Conservation (phyloP, 2,329 filamentous ascomycete species). For the Aaosphaeria pasadenensis region DNA sequence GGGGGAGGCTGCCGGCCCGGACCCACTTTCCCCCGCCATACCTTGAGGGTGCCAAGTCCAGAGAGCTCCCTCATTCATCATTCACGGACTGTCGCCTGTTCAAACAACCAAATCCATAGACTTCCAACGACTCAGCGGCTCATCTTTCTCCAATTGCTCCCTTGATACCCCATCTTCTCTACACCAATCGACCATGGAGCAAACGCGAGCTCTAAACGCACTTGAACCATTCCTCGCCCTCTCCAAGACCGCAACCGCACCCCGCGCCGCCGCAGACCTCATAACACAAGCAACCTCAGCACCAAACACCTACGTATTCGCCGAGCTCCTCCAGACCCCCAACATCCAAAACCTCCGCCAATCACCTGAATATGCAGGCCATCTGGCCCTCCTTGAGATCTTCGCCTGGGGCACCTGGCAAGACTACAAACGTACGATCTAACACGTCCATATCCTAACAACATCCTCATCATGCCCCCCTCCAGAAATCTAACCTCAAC, state of each 20-base stretch:
- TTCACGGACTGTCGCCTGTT: no score
- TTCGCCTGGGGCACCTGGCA: conserved; percentile 91
- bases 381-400: conserved; percentile 74
- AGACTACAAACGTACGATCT: conserved; percentile 61
- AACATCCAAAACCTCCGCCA: conserved; percentile 70
- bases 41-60: no score
- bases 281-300: conserved; percentile 86
- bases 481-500: neutral
- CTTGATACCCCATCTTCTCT: neutral
- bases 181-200: conserved; percentile 60
- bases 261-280: conserved; percentile 80
- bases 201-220: conserved; percentile 60
- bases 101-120: no score
- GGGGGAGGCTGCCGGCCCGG: no score
- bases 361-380: conserved; percentile 59
- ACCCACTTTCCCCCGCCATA: no score
- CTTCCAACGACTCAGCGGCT: neutral
- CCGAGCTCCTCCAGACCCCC: conserved; percentile 80
- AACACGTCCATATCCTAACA: no score
- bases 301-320: conserved; percentile 87
- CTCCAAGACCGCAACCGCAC: conserved; percentile 78
- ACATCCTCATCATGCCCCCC: neutral
- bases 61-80: no score
- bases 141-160: neutral
- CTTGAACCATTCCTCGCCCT: conserved; percentile 85